These are phyloP conservation scores for Trichosporon ovoides DNA, from an alignment of 1,284 basidiomycete genomes.

Conservation along the genomic window DNA sequence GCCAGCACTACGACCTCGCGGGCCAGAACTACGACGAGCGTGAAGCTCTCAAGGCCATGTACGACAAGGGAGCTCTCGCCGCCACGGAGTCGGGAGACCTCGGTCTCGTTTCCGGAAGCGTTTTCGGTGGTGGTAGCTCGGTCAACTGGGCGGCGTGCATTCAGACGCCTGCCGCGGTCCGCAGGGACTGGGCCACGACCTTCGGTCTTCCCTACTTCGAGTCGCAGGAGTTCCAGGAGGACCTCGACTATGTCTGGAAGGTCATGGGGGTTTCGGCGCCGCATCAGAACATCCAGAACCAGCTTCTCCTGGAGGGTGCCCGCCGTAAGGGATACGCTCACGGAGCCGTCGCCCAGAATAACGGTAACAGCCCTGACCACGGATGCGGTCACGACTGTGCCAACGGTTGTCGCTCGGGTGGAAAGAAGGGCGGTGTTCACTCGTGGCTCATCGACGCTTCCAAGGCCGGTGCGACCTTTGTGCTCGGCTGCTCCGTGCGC, in stretches of 20 bases:
- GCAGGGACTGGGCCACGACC: slow-evolving; percentile 11
- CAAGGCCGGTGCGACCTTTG: slow-evolving; percentile 16
- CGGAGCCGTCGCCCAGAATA: slow-evolving; percentile 25
- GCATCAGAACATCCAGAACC: slow-evolving; percentile 26
- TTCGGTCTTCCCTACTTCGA: slow-evolving; percentile 14
- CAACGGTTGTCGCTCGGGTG: slow-evolving; percentile 18
- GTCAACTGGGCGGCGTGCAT: slow-evolving; percentile 53
- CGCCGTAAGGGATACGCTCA: slow-evolving; percentile 20
- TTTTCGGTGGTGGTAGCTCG: slow-evolving; percentile 51
- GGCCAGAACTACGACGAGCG: slow-evolving; percentile 43
- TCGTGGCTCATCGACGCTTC: slow-evolving; percentile 25
- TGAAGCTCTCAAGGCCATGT: slow-evolving; percentile 44
- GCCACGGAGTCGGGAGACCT: slow-evolving; percentile 46
- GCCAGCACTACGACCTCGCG: slow-evolving; percentile 43
- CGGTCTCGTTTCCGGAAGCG: slow-evolving; percentile 47
- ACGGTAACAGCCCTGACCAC: slow-evolving; percentile 4
- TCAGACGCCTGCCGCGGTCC: slow-evolving; percentile 13
- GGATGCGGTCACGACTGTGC: slow-evolving; percentile 16
- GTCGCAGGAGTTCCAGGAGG: slow-evolving; percentile 8
- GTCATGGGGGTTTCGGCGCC: slow-evolving; percentile 15
- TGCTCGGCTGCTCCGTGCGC: slow-evolving; percentile 33
- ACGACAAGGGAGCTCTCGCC: slow-evolving; percentile 47
- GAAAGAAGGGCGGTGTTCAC: slow-evolving; percentile 23
- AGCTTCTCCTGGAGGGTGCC: slow-evolving; percentile 26
- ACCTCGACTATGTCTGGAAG: slow-evolving; percentile 8